Evolutionary conservation across 2,329 filamentous ascomycete genomes (phyloP).

Genomic region (Aspergillus chevalieri): DNA sequence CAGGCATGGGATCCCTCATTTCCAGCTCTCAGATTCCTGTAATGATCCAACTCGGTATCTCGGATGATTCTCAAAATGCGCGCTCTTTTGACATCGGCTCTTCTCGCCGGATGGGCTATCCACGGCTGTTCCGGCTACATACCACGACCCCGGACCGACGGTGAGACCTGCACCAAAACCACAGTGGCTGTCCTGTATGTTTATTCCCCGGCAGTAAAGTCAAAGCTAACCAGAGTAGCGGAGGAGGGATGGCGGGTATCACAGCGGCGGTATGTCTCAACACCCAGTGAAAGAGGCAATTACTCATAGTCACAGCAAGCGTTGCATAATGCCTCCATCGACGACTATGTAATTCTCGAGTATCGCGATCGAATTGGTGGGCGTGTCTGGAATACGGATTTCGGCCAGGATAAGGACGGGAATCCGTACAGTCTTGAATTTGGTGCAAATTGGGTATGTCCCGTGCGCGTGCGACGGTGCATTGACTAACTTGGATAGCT

Average conservation of each 20-base stretch:
- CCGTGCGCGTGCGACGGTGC: background rate
- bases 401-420: constrained; percentile 49
- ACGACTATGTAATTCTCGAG: constrained; percentile 61
- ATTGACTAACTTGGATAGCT: constrained; percentile 20
- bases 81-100: background rate
- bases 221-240: constrained; percentile 22
- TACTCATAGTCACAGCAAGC: constrained; percentile 43
- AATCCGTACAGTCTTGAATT: constrained; percentile 56
- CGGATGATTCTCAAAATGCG: background rate
- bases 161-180: constrained; percentile 22
- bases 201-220: background rate
- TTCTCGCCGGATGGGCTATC: constrained; percentile 2
- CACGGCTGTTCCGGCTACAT: constrained; percentile 13
- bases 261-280: constrained; percentile 48
- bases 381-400: constrained; percentile 52
- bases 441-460: constrained; percentile 59
- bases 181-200: constrained; percentile 30
- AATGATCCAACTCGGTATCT: too few relatives aligned
- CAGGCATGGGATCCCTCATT: background rate
- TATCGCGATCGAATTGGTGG: constrained; percentile 59
- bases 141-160: constrained; percentile 12
- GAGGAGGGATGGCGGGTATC: constrained; percentile 58
- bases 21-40: background rate
- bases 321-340: constrained; percentile 54
- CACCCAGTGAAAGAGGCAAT: background rate